phyloP scores from a whole-genome alignment of 2,329 filamentous ascomycete species.

The Massarina eburnea region DNA sequence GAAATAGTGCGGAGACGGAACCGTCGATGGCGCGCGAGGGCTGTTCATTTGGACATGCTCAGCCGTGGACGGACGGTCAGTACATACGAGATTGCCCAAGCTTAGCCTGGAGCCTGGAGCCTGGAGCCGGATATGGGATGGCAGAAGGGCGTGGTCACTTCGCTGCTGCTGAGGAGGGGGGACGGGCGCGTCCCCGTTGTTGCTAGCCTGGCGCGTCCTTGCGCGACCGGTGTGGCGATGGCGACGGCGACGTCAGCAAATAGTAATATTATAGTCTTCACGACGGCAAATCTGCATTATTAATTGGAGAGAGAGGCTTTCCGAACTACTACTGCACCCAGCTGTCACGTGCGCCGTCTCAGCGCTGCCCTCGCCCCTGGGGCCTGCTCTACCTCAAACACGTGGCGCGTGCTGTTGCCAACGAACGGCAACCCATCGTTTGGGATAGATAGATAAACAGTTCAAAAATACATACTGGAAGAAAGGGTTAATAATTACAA shows the following conservation, averaged over 20 bases:
- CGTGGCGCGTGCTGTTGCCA: background rate
- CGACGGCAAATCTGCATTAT: too few relatives aligned
- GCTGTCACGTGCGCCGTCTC: slow-evolving; percentile 10
- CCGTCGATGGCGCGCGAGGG: slow-evolving; percentile 1
- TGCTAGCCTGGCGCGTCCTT: background rate
- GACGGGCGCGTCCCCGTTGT: background rate
- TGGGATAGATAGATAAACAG: too few relatives aligned
- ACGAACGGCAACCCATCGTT: background rate
- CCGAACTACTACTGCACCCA: too few relatives aligned
- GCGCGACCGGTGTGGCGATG: background rate
- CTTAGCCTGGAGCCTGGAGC: background rate
- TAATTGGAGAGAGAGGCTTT: too few relatives aligned
- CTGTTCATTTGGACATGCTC: slow-evolving; percentile 15
- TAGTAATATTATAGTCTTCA: too few relatives aligned
- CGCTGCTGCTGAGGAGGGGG: background rate
- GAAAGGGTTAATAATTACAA: background rate
- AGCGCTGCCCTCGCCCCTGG: slow-evolving; percentile 4
- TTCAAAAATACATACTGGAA: background rate
- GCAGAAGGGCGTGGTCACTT: background rate
- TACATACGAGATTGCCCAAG: background rate
- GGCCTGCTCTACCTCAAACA: slow-evolving; percentile 5
- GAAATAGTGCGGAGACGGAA: background rate
- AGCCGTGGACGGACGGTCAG: background rate
- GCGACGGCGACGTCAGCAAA: background rate
- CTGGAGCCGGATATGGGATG: background rate